Base-by-base conservation (phyloP, 1,139 yeast genomes). In the Diutina neorugosa region DNA sequence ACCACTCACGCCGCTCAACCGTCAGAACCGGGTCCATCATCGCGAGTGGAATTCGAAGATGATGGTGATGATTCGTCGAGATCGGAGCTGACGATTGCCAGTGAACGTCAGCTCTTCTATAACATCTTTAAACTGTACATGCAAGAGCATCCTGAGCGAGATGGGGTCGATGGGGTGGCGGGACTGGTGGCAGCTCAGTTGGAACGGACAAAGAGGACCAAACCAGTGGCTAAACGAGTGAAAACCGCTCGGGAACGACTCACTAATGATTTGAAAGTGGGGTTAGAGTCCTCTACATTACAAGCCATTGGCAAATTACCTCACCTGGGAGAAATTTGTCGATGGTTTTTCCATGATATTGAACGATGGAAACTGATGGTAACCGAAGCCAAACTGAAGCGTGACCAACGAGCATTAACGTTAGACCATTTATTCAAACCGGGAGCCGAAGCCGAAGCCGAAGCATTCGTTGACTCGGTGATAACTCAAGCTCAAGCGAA, bases 221-320 rank as follows among this genome's bases (percentile, higher is more conserved):
- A 19, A 14, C 2, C 11, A 23, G 19, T n/a, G 37, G 19, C 34
- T n/a, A 46, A 42, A 20, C 19, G 53, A 23, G 59, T 64, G 7
- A 56, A 58, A 19, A 57, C 52, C 2, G 67, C 71, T 0, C 61
- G 71, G 52, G 51, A 34, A 1, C 70, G 71, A 9, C 65, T 71
- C 0, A 51, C 66, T n/a, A 25, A 19, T 14, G 18, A 44, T 3
- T 5, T 23, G 9, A 14, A 14, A 14, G 9, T 1, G 16, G 48
- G 16, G 16, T n/a, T 44, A 3, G 14, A 20, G n/a, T 14, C 23
- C 1, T 20, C 31, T 12, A 44, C 34, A n/a, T 7, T 44, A 3
- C 53, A 57, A 0, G 56, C 63, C 52, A 65, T 71, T 4, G 58
- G 59, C 11, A 44, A 53, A 4, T 51, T 65, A 14, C 52, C 54